phyloP scores from a whole-genome alignment of 2,329 filamentous ascomycete genomes.

The Ophiostoma himal-ulmi region DNA sequence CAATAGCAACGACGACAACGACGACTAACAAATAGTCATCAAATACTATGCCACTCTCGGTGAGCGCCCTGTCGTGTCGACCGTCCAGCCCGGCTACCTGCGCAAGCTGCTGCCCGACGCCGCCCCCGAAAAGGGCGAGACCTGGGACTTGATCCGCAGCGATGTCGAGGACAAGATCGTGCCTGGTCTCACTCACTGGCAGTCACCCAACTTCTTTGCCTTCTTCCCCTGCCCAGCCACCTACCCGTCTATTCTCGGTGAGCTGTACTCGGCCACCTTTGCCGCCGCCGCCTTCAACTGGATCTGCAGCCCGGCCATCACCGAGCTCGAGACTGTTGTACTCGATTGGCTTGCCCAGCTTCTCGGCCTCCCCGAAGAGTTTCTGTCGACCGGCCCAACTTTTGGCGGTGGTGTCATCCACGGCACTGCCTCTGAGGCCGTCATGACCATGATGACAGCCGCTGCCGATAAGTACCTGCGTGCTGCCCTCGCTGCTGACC shows the following conservation, averaged over 20 bases:
- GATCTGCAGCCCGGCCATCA: slow-evolving; percentile 88
- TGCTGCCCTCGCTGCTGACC: slow-evolving; percentile 32
- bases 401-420: slow-evolving; percentile 88
- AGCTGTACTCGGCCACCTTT: slow-evolving; percentile 86
- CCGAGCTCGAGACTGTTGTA: slow-evolving; percentile 87
- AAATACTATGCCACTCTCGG: slow-evolving; percentile 74
- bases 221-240: slow-evolving; percentile 83
- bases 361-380: slow-evolving; percentile 66
- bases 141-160: slow-evolving; percentile 71
- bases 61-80: slow-evolving; percentile 65
- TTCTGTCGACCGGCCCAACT: slow-evolving; percentile 63
- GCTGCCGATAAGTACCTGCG: slow-evolving; percentile 74
- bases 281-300: slow-evolving; percentile 93
- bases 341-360: slow-evolving; percentile 85
- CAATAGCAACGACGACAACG: background rate
- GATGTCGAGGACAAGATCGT: slow-evolving; percentile 84
- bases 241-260: slow-evolving; percentile 80
- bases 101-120: slow-evolving; percentile 65
- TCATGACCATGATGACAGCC: slow-evolving; percentile 80
- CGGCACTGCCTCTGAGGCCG: slow-evolving; percentile 80
- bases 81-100: slow-evolving; percentile 79
- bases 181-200: slow-evolving; percentile 89
- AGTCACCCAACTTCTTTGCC: slow-evolving; percentile 90
- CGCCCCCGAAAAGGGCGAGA: slow-evolving; percentile 61
- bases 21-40: slow-evolving; percentile 53